Conservation (phyloP, 768 basidiomycete species). For the Trametes cingulata region DNA sequence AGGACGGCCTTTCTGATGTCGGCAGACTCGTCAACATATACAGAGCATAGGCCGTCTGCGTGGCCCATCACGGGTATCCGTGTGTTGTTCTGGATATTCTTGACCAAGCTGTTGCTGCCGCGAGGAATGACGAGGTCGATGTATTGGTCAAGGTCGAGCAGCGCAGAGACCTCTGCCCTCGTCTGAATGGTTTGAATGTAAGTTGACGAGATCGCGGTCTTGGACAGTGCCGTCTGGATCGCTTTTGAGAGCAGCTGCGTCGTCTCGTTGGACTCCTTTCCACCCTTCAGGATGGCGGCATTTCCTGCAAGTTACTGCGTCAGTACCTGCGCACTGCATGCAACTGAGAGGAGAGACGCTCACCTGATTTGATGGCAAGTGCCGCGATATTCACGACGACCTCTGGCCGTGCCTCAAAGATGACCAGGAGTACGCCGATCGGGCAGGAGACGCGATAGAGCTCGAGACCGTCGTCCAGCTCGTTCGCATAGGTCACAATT, state of each 20-base stretch:
- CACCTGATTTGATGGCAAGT: constrained; percentile 95
- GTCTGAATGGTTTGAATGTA: constrained; percentile 94
- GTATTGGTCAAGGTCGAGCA: constrained; percentile 85
- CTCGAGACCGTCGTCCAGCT: constrained; percentile 84
- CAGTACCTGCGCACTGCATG: neutral
- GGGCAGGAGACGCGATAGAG: constrained; percentile 95
- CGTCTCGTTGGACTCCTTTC: constrained; percentile 90
- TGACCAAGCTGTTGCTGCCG: constrained; percentile 89
- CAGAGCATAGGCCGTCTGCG: constrained; percentile 91
- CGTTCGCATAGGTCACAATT: constrained; percentile 82
- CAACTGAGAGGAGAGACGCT: constrained; percentile 22
- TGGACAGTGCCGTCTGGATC: constrained; percentile 75
- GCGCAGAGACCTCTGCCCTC: constrained; percentile 83
- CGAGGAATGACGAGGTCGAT: constrained; percentile 97
- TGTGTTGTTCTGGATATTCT: constrained; percentile 84
- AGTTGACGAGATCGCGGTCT: constrained; percentile 69
- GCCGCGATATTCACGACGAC: constrained; percentile 97
- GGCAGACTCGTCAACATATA: constrained; percentile 86
- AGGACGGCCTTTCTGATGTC: constrained; percentile 77
- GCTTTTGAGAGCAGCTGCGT: constrained; percentile 73
- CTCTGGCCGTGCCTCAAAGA: constrained; percentile 97
- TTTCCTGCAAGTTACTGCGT: constrained; percentile 60
- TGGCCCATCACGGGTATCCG: constrained; percentile 99
- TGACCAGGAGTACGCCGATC: constrained; percentile 93
- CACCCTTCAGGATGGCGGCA: constrained; percentile 95